A percentile compares a stretch with the other conserved stretches of the same genome.
These are phyloP conservation scores for Hsuehochloa calcarea DNA, from an alignment of 176 grass and related monocot genomes.

Conservation along the genomic window DNA sequence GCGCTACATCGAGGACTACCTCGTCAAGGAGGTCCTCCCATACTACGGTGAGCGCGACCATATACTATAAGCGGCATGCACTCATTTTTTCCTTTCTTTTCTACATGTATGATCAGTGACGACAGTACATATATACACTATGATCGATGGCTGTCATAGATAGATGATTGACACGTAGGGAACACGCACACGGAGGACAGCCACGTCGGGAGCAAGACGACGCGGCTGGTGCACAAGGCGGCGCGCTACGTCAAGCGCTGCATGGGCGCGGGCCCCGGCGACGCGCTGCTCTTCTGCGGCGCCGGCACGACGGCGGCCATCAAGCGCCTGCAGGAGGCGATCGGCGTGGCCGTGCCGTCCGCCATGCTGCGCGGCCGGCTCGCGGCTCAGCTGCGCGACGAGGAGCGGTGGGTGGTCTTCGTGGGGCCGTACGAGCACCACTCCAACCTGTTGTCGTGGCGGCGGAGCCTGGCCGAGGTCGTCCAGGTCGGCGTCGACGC, in stretches of 20 bases:
- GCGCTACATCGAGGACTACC: conserved; percentile 69
- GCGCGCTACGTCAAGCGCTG: conserved; percentile 66
- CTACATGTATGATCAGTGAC: no score
- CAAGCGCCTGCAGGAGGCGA: conserved; percentile 81
- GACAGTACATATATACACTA: no score
- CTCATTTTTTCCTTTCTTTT: no score
- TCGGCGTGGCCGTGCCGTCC: conserved; percentile 47
- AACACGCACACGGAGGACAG: conserved; percentile 89
- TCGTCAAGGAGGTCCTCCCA: conserved; percentile 70
- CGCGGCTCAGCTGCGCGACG: conserved; percentile 12
- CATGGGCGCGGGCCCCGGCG: conserved; percentile 52
- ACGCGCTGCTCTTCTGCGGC: conserved; percentile 71
- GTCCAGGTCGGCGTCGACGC: conserved; percentile 61
- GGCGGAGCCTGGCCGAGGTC: conserved; percentile 66
- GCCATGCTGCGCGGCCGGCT: conserved; percentile 33
- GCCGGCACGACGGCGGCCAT: conserved; percentile 65
- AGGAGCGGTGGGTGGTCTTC: conserved; percentile 83
- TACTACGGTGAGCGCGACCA: conserved; percentile 49
- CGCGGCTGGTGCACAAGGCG: conserved; percentile 52
- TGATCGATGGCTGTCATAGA: background rate
- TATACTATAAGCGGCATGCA: background rate
- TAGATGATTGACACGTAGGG: conserved; percentile 18
- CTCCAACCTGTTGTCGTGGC: conserved; percentile 87
- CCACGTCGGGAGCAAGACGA: conserved; percentile 77
- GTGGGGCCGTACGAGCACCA: conserved; percentile 83